Percentiles rank a stretch among this genome's conserved stretches.
Evolutionary conservation across 2,329 filamentous ascomycete species (phyloP).

Genomic region (Ceratocystis alfenasii): DNA sequence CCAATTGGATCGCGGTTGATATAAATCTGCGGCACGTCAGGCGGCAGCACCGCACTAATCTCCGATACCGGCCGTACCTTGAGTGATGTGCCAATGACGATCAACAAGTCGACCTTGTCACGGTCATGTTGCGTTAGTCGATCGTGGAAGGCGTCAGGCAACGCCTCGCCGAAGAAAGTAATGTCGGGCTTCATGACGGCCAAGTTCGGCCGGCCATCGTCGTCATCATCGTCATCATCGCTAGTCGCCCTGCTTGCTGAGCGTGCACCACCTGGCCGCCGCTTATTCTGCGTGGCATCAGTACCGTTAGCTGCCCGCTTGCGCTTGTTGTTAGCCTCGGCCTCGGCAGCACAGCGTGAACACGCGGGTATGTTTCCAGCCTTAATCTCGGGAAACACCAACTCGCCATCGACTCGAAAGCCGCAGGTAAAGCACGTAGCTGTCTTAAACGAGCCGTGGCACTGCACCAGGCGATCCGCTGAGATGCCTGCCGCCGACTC

Average conservation of each 20-base stretch:
- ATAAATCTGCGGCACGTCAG: slow-evolving; percentile 79
- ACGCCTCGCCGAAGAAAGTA: slow-evolving; percentile 88
- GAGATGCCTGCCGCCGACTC: slow-evolving; percentile 76
- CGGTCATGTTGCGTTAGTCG: slow-evolving; percentile 73
- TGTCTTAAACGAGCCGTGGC: slow-evolving; percentile 89
- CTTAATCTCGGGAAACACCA: slow-evolving; percentile 68
- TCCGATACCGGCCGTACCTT: slow-evolving; percentile 94
- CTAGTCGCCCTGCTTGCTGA: slow-evolving; percentile 30
- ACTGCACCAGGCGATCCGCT: slow-evolving; percentile 77
- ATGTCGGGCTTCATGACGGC: slow-evolving; percentile 96
- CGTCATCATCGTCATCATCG: slow-evolving; percentile 28
- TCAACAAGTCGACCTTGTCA: slow-evolving; percentile 70
- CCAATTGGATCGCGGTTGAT: slow-evolving; percentile 72
- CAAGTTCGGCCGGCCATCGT: slow-evolving; percentile 44
- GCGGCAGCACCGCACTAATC: slow-evolving; percentile 67
- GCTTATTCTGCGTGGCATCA: slow-evolving; percentile 26
- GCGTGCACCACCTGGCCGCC: slow-evolving; percentile 7
- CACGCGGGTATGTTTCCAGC: slow-evolving; percentile 68
- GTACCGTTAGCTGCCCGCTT: slow-evolving; percentile 32
- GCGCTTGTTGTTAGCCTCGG: slow-evolving; percentile 28
- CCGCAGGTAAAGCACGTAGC: slow-evolving; percentile 79
- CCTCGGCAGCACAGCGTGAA: slow-evolving; percentile 46
- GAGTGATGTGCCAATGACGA: slow-evolving; percentile 91
- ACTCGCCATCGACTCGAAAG: slow-evolving; percentile 59
- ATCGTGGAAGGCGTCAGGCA: slow-evolving; percentile 71